These are phyloP conservation scores for Russula compacta DNA, from an alignment of 768 basidiomycete genomes.

Conservation along the genomic window DNA sequence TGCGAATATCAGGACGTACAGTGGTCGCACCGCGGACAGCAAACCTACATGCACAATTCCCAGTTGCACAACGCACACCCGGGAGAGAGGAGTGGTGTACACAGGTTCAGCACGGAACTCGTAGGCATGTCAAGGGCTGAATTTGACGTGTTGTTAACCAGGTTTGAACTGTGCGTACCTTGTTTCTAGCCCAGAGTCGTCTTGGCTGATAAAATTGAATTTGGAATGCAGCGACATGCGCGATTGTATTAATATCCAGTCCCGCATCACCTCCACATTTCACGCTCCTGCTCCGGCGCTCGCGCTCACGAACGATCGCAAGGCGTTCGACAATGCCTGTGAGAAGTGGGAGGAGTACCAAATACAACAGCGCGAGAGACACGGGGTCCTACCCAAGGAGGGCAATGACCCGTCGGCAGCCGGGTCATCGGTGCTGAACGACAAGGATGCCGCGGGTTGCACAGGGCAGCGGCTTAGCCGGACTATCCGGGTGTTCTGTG, in stretches of 20 bases:
- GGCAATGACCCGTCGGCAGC: neutral
- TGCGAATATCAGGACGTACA: constrained; percentile 36
- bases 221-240: constrained; percentile 48
- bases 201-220: neutral
- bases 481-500: constrained; percentile 44
- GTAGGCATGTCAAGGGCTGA: constrained; percentile 47
- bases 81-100: neutral
- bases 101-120: constrained; percentile 27
- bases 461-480: constrained; percentile 37
- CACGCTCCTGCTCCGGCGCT: constrained; percentile 37
- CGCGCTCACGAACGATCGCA: constrained; percentile 40
- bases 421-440: neutral
- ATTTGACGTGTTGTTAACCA: constrained; percentile 47
- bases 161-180: constrained; percentile 52
- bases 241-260: constrained; percentile 42
- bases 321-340: constrained; percentile 49
- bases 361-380: constrained; percentile 26
- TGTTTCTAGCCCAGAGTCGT: neutral
- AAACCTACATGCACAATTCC: neutral
- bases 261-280: constrained; percentile 40
- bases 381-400: neutral
- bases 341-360: constrained; percentile 47
- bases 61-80: neutral
- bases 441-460: constrained; percentile 13
- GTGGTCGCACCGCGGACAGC: constrained; percentile 1